Percentiles rank a stretch among this genome's conserved stretches.
Conservation (phyloP, 495 filamentous ascomycete genomes). For the Pyrenula massariospora region DNA sequence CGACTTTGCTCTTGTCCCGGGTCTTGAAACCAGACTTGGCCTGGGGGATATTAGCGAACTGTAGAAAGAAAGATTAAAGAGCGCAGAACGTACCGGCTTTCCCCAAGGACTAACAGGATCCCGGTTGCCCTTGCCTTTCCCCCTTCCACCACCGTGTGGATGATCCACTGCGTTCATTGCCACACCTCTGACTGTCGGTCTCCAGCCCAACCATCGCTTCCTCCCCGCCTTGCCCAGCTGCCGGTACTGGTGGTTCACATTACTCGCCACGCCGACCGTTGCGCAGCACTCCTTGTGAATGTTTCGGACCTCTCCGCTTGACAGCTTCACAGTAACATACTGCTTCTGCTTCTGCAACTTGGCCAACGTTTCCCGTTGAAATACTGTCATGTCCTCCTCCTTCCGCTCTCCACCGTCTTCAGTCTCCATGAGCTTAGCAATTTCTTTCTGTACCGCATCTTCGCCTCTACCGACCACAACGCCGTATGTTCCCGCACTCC, state of each 20-base stretch:
- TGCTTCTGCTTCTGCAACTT: conserved; percentile 44
- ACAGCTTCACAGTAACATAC: conserved; percentile 68
- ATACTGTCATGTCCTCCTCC: conserved; percentile 6
- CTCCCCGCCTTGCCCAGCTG: conserved; percentile 93
- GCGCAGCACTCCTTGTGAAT: conserved; percentile 87
- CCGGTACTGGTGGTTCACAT: conserved; percentile 76
- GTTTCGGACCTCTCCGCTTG: conserved; percentile 82
- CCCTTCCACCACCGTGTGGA: conserved; percentile 95
- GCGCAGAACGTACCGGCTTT: conserved; percentile 57
- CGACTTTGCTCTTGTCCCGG: conserved; percentile 61
- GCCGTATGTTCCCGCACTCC: conserved; percentile 85
- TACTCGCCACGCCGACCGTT: conserved; percentile 87
- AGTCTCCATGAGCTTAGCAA: background rate
- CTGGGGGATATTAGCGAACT: conserved; percentile 25
- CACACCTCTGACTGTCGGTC: conserved; percentile 89
- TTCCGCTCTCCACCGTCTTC: background rate
- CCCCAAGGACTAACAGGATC: conserved; percentile 94
- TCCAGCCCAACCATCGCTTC: conserved; percentile 80
- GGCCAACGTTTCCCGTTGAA: conserved; percentile 6
- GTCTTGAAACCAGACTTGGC: conserved; percentile 97
- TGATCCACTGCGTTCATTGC: conserved; percentile 97
- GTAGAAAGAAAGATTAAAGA: conserved; percentile 1
- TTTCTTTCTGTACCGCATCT: conserved; percentile 30
- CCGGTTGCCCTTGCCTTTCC: conserved; percentile 96
- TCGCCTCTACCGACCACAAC: conserved; percentile 78